These are phyloP conservation scores for Symbiodinium pilosum DNA, from an alignment of 73 alveolate genomes.

Conservation along the genomic window DNA sequence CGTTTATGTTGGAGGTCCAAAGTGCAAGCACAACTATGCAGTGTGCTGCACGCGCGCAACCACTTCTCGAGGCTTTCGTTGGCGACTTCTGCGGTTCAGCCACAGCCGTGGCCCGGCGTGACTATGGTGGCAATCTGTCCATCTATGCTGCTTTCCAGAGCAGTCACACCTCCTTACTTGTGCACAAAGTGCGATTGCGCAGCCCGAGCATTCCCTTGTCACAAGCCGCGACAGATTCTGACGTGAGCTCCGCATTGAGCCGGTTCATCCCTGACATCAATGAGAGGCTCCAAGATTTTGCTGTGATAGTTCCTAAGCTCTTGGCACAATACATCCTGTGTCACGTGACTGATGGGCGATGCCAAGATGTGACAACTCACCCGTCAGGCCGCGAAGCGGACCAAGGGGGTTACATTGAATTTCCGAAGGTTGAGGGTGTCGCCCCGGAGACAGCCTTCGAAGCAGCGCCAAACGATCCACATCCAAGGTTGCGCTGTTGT, in stretches of 20 bases:
- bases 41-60: background rate
- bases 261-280: background rate
- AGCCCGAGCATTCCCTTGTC: background rate
- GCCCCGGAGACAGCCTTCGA: background rate
- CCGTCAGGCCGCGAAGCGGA: background rate
- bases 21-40: background rate
- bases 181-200: background rate
- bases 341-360: background rate
- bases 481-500: background rate
- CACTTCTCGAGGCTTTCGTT: background rate
- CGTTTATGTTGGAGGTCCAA: background rate
- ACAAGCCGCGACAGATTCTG: background rate
- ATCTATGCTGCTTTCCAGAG: background rate
- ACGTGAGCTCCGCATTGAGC: no score
- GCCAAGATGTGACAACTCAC: background rate
- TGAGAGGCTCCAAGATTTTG: background rate
- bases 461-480: background rate
- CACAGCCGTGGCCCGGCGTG: background rate
- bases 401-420: background rate
- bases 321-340: conserved; percentile 28
- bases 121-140: background rate
- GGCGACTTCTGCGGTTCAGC: background rate
- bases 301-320: background rate
- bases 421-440: background rate
- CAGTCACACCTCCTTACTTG: background rate